Evolutionary conservation across 345 rosid species (phyloP).

Genomic region (Pistacia vera): DNA sequence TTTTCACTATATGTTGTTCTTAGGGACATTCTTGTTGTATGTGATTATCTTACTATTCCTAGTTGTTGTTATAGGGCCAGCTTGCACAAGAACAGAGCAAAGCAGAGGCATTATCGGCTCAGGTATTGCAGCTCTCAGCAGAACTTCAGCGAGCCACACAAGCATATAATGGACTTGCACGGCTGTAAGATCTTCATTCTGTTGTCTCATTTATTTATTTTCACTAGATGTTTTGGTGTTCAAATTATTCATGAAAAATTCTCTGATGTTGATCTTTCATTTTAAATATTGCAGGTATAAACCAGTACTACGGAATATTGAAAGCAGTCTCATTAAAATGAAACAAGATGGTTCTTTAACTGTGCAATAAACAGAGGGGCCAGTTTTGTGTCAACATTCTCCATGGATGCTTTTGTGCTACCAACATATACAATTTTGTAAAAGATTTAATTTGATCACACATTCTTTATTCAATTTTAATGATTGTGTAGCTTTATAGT

Average conservation of each 20-base stretch:
- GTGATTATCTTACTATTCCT: not conserved
- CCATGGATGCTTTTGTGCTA: not conserved
- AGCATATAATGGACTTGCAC: conserved; percentile 73
- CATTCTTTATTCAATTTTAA: not conserved
- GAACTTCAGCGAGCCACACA: conserved; percentile 79
- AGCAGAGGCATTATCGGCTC: conserved; percentile 82
- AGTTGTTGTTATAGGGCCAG: conserved; percentile 48
- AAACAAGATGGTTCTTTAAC: conserved; percentile 73
- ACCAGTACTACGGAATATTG: conserved; percentile 83
- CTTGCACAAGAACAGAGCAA: conserved; percentile 82
- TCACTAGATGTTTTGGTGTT: not conserved
- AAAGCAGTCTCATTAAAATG: conserved; percentile 80
- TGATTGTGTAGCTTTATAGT: not conserved
- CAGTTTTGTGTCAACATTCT: not conserved
- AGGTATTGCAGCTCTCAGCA: conserved; percentile 80
- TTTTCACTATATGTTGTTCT: not conserved
- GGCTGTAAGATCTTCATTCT: conserved; percentile 50
- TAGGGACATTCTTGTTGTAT: not conserved
- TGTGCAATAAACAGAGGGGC: conserved; percentile 34
- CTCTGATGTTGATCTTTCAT: conserved; percentile 10
- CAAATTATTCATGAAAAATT: not conserved
- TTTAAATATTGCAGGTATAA: conserved; percentile 60
- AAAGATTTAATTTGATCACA: not conserved
- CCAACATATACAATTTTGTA: conserved; percentile 5
- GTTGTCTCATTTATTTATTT: not conserved